Base-by-base conservation (phyloP, 352 stramenopile genomes). In the Globisporangium megalacanthum region DNA sequence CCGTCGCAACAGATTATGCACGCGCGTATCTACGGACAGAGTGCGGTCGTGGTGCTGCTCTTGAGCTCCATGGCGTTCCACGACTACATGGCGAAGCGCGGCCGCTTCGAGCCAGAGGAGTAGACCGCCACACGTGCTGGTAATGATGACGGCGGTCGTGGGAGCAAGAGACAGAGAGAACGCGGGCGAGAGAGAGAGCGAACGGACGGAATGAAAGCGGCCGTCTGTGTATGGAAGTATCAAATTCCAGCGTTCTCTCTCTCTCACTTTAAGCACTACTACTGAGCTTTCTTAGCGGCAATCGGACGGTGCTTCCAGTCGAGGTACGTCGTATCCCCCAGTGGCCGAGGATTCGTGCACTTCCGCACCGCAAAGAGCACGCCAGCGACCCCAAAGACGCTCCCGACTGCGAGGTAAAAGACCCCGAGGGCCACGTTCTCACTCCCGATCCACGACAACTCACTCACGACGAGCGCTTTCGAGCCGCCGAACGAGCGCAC, bases 1-100 rank as follows among this genome's bases (percentile, higher is more conserved):
- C 46, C 62, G 7, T 92, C 83, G 59, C 83, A 94, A 71, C 77
- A 91, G 80, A 85, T 94, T 65, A 94, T 94, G 83, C 75, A 91
- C 70, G 88, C 83, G 48, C 81, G 83, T 56, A 86, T 94, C 52
- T 94, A 94, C 68, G 81, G 83, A 51, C 83, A 94, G 51, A 72
- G 66, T 19, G 66, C 79, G 0, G 75, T 89, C 1, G 79, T 94
- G 3, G 65, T 86, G 31, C 48, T 94, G 52, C 68, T 94, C 54
- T 64, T 94, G 29, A 69, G 73, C 63, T 85, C 83, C 49, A 94
- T 94, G 81, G 79, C 70, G 9, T 92, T 94, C 71, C 79, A 94
- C 54, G 83, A 94, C 62, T 94, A 82, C 61, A 94, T 94, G 83
- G 58, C 66, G 17, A 79, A 77, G 54, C 81, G 65, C 48, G 83